Conservation (phyloP, 495 filamentous ascomycete genomes). For the Penicillium manginii region DNA sequence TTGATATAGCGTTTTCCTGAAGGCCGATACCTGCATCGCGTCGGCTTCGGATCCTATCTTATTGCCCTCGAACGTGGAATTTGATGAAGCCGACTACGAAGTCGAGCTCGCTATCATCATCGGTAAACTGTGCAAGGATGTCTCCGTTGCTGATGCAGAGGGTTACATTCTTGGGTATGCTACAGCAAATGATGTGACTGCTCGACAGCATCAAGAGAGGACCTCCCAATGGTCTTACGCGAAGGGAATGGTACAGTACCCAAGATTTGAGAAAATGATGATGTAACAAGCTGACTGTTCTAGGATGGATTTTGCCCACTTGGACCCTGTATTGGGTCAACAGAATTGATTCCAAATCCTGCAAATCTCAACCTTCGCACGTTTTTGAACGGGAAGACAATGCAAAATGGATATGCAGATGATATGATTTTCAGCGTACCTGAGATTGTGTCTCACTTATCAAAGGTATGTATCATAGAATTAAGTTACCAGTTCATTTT, state of each 20-base stretch:
- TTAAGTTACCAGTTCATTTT: no score
- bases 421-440: constrained; percentile 75
- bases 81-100: constrained; percentile 61
- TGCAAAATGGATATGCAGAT: constrained; percentile 55
- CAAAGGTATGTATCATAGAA: constrained; percentile 43
- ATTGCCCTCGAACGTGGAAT: constrained; percentile 15
- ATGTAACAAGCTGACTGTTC: neutral
- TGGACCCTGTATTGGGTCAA: constrained; percentile 37
- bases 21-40: constrained; percentile 16
- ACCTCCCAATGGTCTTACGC: constrained; percentile 72
- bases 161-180: constrained; percentile 70
- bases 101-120: constrained; percentile 72
- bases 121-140: constrained; percentile 62
- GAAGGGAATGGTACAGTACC: constrained; percentile 58
- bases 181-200: constrained; percentile 71
- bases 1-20: constrained; percentile 10
- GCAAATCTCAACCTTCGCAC: constrained; percentile 31
- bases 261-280: neutral
- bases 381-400: constrained; percentile 63
- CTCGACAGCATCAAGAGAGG: constrained; percentile 54
- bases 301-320: constrained; percentile 25
- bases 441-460: constrained; percentile 67
- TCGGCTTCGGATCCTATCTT: constrained; percentile 16
- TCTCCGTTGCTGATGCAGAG: constrained; percentile 61
- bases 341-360: constrained; percentile 3